Evolutionary conservation across 495 filamentous ascomycete genomes (phyloP).

Genomic region (Astrothelium macrocarpum): DNA sequence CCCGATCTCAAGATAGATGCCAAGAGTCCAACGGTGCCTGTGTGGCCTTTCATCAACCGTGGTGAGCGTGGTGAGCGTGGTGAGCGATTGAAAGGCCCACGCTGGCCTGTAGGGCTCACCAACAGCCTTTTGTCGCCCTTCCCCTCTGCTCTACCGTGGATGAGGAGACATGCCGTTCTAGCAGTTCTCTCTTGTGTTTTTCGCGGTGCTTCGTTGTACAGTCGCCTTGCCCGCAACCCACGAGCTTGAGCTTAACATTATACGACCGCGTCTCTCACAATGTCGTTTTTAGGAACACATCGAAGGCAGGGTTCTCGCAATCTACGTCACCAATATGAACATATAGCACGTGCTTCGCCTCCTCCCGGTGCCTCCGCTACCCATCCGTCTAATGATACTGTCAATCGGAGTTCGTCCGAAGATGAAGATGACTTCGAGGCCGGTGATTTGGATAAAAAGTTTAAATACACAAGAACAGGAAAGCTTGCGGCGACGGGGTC

Average conservation of each 20-base stretch:
- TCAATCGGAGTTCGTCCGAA: slow-evolving; percentile 17
- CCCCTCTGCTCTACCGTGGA: background rate
- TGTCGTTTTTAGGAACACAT: background rate
- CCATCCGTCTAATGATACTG: background rate
- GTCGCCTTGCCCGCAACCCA: background rate
- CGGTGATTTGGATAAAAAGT: slow-evolving; percentile 24
- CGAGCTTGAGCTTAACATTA: background rate
- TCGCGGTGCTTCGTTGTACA: background rate
- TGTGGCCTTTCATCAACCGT: too few relatives aligned
- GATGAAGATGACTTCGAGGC: slow-evolving; percentile 13
- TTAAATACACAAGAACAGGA: slow-evolving; percentile 17
- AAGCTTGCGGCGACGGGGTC: slow-evolving; percentile 19
- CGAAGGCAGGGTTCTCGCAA: background rate
- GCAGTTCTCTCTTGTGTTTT: background rate
- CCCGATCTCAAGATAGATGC: background rate
- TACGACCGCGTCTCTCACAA: background rate
- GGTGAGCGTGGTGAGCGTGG: too few relatives aligned
- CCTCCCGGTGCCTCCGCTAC: background rate
- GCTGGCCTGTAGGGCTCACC: slow-evolving; percentile 1
- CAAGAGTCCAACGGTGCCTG: background rate
- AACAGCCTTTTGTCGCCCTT: background rate
- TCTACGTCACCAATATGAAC: background rate
- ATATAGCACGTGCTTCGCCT: background rate
- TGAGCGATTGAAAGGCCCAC: slow-evolving; percentile 3
- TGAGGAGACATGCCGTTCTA: background rate